Conservation (phyloP, 495 filamentous ascomycete genomes). For the Hypoxylon fuscum region DNA sequence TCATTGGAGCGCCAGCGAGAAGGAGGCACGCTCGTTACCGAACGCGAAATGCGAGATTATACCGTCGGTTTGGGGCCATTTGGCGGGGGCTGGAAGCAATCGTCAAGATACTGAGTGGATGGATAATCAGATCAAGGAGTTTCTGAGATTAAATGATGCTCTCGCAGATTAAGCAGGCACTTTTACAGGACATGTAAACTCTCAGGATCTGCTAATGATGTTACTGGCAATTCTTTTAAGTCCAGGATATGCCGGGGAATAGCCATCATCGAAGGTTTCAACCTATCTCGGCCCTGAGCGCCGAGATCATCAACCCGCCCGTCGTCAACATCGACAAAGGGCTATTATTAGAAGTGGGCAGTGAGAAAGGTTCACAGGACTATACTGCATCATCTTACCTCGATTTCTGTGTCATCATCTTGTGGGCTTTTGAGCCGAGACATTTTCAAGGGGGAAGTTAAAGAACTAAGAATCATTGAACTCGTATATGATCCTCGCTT, state of each 20-base stretch:
- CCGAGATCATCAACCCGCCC: slow-evolving; percentile 43
- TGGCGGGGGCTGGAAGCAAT: slow-evolving; percentile 54
- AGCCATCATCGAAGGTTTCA: slow-evolving; percentile 49
- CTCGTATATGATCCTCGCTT: too few species aligned
- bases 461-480: too few species aligned
- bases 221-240: slow-evolving; percentile 50
- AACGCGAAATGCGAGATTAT: slow-evolving; percentile 50
- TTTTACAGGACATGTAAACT: too few species aligned
- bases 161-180: too few species aligned
- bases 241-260: slow-evolving; percentile 52
- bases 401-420: slow-evolving; percentile 51
- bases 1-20: slow-evolving; percentile 51
- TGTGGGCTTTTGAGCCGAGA: too few species aligned
- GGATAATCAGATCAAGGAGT: slow-evolving; percentile 38
- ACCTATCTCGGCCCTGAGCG: slow-evolving; percentile 20
- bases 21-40: slow-evolving; percentile 52
- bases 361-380: not conserved
- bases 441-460: too few species aligned
- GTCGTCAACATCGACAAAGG: slow-evolving; percentile 49
- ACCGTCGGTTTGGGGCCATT: slow-evolving; percentile 58
- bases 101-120: slow-evolving; percentile 53
- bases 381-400: slow-evolving; percentile 30
- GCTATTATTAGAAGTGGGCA: slow-evolving; percentile 31
- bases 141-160: slow-evolving; percentile 17
- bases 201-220: too few species aligned